A percentile compares a stretch with the other conserved stretches of the same genome.
These are phyloP conservation scores for Boletus barrowsii DNA, from an alignment of 768 basidiomycete genomes.

Conservation along the genomic window DNA sequence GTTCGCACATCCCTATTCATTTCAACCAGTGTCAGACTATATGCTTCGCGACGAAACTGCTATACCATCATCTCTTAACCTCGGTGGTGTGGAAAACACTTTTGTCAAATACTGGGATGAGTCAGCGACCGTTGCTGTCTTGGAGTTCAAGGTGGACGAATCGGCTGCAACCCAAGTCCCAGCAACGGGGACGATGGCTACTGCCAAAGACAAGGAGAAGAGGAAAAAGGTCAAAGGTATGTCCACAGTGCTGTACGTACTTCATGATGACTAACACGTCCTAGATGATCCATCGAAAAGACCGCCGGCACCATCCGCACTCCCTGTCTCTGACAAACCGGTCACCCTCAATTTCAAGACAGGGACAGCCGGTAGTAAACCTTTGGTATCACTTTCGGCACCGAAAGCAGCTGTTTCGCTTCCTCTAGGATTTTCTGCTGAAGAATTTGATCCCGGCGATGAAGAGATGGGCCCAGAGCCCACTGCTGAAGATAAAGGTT, in stretches of 20 bases:
- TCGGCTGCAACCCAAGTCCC: constrained; percentile 31
- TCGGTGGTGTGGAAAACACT: constrained; percentile 69
- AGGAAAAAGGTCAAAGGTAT: constrained; percentile 56
- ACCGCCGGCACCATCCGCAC: constrained; percentile 55
- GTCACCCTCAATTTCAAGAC: constrained; percentile 75
- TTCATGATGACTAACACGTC: constrained; percentile 10
- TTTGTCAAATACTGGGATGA: constrained; percentile 96
- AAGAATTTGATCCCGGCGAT: constrained; percentile 47
- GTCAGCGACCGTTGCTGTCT: constrained; percentile 65
- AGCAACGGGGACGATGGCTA: constrained; percentile 32
- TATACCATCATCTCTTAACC: constrained; percentile 57
- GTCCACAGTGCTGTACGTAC: neutral
- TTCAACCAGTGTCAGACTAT: constrained; percentile 75
- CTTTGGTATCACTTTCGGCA: constrained; percentile 16
- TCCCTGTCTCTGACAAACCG: constrained; percentile 78
- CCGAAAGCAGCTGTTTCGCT: constrained; percentile 40
- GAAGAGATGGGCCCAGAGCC: constrained; percentile 44
- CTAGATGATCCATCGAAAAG: constrained; percentile 35
- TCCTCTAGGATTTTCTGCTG: constrained; percentile 64
- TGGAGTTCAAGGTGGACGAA: constrained; percentile 78
- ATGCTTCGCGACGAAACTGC: constrained; percentile 76
- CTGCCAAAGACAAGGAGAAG: constrained; percentile 59
- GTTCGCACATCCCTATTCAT: constrained; percentile 89
- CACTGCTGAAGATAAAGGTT: constrained; percentile 47
- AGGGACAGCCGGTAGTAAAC: constrained; percentile 19